Percentiles rank a stretch among this genome's conserved stretches.
Conservation (phyloP, 371 early-diverging fungal genomes). For the Mucor velutinosus region DNA sequence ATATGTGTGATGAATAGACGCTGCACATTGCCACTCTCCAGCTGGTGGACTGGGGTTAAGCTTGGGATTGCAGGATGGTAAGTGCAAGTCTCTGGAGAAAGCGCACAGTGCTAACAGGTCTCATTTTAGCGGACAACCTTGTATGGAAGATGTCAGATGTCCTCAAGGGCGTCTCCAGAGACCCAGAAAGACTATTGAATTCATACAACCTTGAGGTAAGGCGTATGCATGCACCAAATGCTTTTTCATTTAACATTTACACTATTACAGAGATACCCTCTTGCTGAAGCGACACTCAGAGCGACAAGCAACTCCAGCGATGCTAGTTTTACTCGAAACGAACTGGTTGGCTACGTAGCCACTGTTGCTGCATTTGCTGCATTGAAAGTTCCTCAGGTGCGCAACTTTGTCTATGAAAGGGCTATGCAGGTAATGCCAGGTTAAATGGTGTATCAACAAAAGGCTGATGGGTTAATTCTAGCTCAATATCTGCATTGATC, state of each 20-base stretch:
- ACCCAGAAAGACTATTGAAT: constrained; percentile 37
- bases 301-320: constrained; percentile 14
- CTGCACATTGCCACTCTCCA: constrained; percentile 49
- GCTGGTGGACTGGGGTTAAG: constrained; percentile 43
- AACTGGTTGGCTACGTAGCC: background rate
- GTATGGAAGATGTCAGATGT: constrained; percentile 51
- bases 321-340: background rate
- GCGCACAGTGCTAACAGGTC: background rate
- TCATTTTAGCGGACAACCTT: constrained; percentile 39
- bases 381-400: constrained; percentile 12
- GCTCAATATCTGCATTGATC: constrained; percentile 3
- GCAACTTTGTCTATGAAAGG: constrained; percentile 9
- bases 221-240: background rate
- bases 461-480: background rate
- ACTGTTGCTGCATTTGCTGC: background rate
- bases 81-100: background rate
- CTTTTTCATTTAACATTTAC: background rate
- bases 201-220: constrained; percentile 39
- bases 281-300: constrained; percentile 10
- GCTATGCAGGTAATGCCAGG: constrained; percentile 17
- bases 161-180: constrained; percentile 18
- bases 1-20: constrained; percentile 20
- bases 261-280: constrained; percentile 15
- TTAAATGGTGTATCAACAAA: background rate
- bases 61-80: constrained; percentile 46